Percentiles rank a stretch among this genome's conserved stretches.
Conservation (phyloP, 2,329 filamentous ascomycete genomes). For the Septoria petroselini region DNA sequence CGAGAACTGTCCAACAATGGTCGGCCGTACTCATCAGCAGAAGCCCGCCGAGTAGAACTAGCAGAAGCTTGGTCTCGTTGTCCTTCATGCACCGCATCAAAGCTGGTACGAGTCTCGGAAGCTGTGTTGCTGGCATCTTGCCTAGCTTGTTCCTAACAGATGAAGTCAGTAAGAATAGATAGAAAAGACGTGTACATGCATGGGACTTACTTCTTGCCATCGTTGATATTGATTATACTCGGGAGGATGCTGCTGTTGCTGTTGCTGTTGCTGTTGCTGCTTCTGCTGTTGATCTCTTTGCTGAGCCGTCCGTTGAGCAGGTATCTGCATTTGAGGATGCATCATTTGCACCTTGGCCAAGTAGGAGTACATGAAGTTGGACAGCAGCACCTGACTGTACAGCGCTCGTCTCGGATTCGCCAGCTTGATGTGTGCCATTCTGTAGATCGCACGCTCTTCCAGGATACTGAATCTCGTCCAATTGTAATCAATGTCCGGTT, state of each 20-base stretch:
- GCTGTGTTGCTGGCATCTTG: slow-evolving; percentile 27
- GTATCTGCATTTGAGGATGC: slow-evolving; percentile 92
- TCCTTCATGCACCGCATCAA: slow-evolving; percentile 29
- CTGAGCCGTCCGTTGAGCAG: slow-evolving; percentile 58
- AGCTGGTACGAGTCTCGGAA: slow-evolving; percentile 21
- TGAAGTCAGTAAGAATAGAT: slow-evolving; percentile 3
- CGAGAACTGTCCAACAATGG: slow-evolving; percentile 20
- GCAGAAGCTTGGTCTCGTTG: slow-evolving; percentile 12
- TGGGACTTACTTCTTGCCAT: slow-evolving; percentile 39
- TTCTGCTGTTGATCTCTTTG: slow-evolving; percentile 27
- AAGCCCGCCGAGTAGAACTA: slow-evolving; percentile 11
- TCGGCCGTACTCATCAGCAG: slow-evolving; percentile 24
- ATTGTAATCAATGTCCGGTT: slow-evolving; percentile 88
- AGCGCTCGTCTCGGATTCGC: slow-evolving; percentile 92
- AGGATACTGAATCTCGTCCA: slow-evolving; percentile 95
- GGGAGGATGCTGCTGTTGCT: slow-evolving; percentile 27
- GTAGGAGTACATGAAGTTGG: slow-evolving; percentile 99
- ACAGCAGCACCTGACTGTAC: slow-evolving; percentile 90
- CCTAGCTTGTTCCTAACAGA: slow-evolving; percentile 34
- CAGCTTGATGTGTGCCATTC: slow-evolving; percentile 98
- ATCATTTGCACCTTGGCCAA: slow-evolving; percentile 97
- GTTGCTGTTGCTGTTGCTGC: slow-evolving; percentile 21
- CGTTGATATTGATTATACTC: slow-evolving; percentile 40
- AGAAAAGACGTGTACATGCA: neutral
- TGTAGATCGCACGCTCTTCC: slow-evolving; percentile 94